phyloP scores from a whole-genome alignment of 2,329 filamentous ascomycete genomes.

The Neonectria neomacrospora region DNA sequence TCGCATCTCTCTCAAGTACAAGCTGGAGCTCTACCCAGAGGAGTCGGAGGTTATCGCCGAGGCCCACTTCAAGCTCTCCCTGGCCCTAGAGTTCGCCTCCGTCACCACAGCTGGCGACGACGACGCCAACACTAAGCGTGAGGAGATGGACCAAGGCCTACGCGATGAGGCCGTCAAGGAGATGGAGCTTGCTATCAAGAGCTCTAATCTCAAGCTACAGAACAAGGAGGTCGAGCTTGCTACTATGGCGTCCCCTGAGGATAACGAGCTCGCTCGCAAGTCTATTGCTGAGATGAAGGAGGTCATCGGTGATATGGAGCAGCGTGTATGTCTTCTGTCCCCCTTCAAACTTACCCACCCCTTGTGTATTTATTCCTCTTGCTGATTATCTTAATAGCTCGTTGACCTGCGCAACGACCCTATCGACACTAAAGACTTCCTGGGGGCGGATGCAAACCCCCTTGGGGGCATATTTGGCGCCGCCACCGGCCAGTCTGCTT shows the following conservation, averaged over 20 bases:
- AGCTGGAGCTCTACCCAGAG: slow-evolving; percentile 79
- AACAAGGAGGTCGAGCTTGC: slow-evolving; percentile 75
- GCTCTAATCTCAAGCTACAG: slow-evolving; percentile 76
- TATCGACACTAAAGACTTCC: slow-evolving; percentile 55
- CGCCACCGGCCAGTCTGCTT: slow-evolving; percentile 69
- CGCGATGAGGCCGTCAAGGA: slow-evolving; percentile 77
- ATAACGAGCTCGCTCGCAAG: slow-evolving; percentile 70
- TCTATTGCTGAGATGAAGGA: slow-evolving; percentile 80
- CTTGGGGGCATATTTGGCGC: slow-evolving; percentile 71
- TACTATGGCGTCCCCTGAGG: slow-evolving; percentile 71
- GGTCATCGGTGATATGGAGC: slow-evolving; percentile 81
- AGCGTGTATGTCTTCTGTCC: slow-evolving; percentile 65
- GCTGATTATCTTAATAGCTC: slow-evolving; percentile 58
- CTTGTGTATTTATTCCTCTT: not conserved
- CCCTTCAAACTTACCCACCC: slow-evolving; percentile 8
- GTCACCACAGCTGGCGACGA: slow-evolving; percentile 70
- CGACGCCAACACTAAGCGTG: slow-evolving; percentile 58
- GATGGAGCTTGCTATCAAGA: slow-evolving; percentile 78
- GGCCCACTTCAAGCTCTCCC: slow-evolving; percentile 94
- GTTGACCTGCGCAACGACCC: slow-evolving; percentile 73
- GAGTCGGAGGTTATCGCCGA: slow-evolving; percentile 91
- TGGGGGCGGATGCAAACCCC: slow-evolving; percentile 55
- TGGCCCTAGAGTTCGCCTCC: slow-evolving; percentile 93
- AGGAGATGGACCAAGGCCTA: slow-evolving; percentile 72
- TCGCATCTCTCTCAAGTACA: slow-evolving; percentile 79